Evolutionary conservation across 2,329 filamentous ascomycete species (phyloP).

Genomic region (Waltergamsia citrina): DNA sequence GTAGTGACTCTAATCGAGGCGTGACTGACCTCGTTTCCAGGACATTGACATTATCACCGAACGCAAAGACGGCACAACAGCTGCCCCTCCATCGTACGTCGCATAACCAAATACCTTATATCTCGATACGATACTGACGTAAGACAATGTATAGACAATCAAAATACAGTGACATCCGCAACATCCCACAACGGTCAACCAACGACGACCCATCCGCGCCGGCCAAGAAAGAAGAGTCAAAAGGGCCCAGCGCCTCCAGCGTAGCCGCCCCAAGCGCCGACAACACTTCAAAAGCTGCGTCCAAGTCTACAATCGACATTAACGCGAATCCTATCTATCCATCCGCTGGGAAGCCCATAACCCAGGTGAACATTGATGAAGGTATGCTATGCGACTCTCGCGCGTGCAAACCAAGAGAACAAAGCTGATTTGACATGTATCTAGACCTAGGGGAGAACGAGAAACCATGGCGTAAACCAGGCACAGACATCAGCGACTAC

Average conservation of each 20-base stretch:
- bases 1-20: too few relatives aligned
- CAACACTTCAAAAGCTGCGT: conserved; percentile 52
- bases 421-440: background rate
- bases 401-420: background rate
- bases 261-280: conserved; percentile 35
- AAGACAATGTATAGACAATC: conserved; percentile 34
- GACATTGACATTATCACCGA: conserved; percentile 63
- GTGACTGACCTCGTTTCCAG: conserved; percentile 18
- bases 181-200: conserved; percentile 51
- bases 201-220: conserved; percentile 31
- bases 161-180: conserved; percentile 55
- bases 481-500: conserved; percentile 90
- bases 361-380: conserved; percentile 65
- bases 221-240: conserved; percentile 24
- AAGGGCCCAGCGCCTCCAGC: conserved; percentile 16
- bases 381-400: conserved; percentile 24
- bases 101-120: background rate
- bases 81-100: conserved; percentile 48
- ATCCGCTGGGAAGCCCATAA: conserved; percentile 70
- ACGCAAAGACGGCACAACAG: conserved; percentile 53
- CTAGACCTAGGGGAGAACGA: conserved; percentile 65
- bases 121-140: background rate
- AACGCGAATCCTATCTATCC: conserved; percentile 75
- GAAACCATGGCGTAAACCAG: conserved; percentile 92
- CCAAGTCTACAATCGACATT: conserved; percentile 78